These are phyloP conservation scores for Trichosporon faecale DNA, from an alignment of 1,284 basidiomycete genomes.

Conservation along the genomic window DNA sequence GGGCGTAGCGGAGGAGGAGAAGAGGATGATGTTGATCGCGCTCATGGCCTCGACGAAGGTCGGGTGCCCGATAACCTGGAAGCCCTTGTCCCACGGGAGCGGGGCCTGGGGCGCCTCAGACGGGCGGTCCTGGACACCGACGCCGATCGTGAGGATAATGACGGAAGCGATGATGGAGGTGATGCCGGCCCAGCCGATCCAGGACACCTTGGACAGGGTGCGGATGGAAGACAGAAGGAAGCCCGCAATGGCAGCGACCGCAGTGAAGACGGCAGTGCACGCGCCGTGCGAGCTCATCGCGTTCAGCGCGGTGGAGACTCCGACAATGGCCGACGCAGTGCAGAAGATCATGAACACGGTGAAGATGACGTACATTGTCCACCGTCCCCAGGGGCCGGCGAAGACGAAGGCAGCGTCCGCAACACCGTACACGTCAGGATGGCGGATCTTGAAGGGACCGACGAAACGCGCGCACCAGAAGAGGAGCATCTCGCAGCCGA, in stretches of 20 bases:
- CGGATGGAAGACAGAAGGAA: slow-evolving; percentile 39
- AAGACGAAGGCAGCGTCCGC: slow-evolving; percentile 34
- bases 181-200: slow-evolving; percentile 45
- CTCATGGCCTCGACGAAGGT: slow-evolving; percentile 34
- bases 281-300: slow-evolving; percentile 38
- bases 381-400: slow-evolving; percentile 29
- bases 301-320: slow-evolving; percentile 37
- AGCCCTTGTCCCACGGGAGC: slow-evolving; percentile 37
- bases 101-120: slow-evolving; percentile 36
- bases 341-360: slow-evolving; percentile 27
- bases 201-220: slow-evolving; percentile 38
- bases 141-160: slow-evolving; percentile 43
- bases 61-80: slow-evolving; percentile 33
- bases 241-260: slow-evolving; percentile 32
- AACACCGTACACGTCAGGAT: slow-evolving; percentile 30
- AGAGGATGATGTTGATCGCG: slow-evolving; percentile 23
- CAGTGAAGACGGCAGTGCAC: slow-evolving; percentile 43
- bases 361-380: slow-evolving; percentile 29
- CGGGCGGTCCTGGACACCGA: slow-evolving; percentile 45
- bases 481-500: slow-evolving; percentile 33
- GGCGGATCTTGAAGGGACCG: slow-evolving; percentile 29
- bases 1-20: slow-evolving; percentile 20
- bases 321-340: slow-evolving; percentile 34
- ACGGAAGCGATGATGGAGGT: slow-evolving; percentile 31
- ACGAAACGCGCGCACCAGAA: slow-evolving; percentile 29